A percentile compares a stretch with the other conserved stretches of the same genome.
These are phyloP conservation scores for Calonectria montana DNA, from an alignment of 2,329 filamentous ascomycete genomes.

Conservation along the genomic window DNA sequence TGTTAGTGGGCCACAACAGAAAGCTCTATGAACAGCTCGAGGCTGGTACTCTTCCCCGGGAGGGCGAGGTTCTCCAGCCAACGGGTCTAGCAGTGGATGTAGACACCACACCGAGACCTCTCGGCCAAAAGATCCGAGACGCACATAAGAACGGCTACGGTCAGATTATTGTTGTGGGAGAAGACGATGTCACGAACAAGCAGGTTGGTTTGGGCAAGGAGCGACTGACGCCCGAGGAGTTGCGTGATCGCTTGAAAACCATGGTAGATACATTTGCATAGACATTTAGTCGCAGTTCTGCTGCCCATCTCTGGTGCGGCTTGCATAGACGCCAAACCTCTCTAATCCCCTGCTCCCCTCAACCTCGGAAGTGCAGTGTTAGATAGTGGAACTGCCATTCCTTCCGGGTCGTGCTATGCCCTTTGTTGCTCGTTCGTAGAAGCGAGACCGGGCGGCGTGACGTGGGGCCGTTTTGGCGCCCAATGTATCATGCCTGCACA, in stretches of 20 bases:
- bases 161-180: constrained; percentile 78
- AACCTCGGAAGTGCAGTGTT: constrained; percentile 18
- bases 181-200: constrained; percentile 68
- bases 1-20: constrained; percentile 60
- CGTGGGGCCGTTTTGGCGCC: constrained; percentile 6
- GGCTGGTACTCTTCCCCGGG: constrained; percentile 43
- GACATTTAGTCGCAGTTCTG: constrained; percentile 10
- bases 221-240: constrained; percentile 56
- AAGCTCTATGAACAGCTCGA: constrained; percentile 49
- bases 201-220: constrained; percentile 61
- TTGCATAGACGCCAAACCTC: constrained; percentile 22
- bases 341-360: constrained; percentile 7
- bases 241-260: constrained; percentile 57
- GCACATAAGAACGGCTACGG: constrained; percentile 80
- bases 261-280: constrained; percentile 63
- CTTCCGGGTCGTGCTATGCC: background rate
- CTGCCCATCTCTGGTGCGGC: constrained; percentile 12
- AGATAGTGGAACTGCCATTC: constrained; percentile 11
- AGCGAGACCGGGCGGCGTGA: background rate
- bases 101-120: constrained; percentile 70
- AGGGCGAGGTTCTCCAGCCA: constrained; percentile 62
- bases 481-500: background rate
- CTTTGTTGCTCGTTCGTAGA: background rate
- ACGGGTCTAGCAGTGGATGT: constrained; percentile 76
- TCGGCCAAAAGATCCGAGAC: constrained; percentile 77